These are phyloP conservation scores for Amphirosellinia nigrospora DNA, from an alignment of 495 filamentous ascomycete species.

Conservation along the genomic window DNA sequence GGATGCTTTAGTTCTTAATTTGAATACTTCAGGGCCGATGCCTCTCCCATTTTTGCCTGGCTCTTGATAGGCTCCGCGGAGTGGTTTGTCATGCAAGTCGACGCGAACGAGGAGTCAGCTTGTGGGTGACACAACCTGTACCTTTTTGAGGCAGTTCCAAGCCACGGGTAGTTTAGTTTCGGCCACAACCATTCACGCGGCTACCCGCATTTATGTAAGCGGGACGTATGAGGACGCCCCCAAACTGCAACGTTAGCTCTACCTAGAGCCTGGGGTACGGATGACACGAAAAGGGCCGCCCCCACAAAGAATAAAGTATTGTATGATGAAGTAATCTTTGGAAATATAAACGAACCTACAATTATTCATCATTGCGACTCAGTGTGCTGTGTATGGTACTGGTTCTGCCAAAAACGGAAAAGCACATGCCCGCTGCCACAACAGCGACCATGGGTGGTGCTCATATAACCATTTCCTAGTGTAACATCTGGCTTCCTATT, in stretches of 20 bases:
- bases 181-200: neutral
- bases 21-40: neutral
- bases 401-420: neutral
- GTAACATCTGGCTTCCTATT: neutral
- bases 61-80: neutral
- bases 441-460: neutral
- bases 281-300: neutral
- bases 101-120: neutral
- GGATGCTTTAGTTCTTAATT: too few species aligned
- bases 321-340: neutral
- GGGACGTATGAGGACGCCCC: neutral
- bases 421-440: constrained; percentile 2
- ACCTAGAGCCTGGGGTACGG: neutral
- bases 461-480: neutral
- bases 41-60: neutral
- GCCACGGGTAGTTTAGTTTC: neutral
- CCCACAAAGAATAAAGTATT: neutral
- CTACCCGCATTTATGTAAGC: constrained; percentile 6
- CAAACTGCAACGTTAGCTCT: neutral
- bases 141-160: neutral
- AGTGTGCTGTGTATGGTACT: neutral
- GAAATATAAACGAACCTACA: neutral
- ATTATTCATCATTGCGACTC: neutral
- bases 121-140: neutral
- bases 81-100: neutral